A percentile compares a stretch with the other conserved stretches of the same genome.
These are phyloP conservation scores for Paramyrothecium roridum DNA, from an alignment of 2,329 filamentous ascomycete genomes.

Conservation along the genomic window DNA sequence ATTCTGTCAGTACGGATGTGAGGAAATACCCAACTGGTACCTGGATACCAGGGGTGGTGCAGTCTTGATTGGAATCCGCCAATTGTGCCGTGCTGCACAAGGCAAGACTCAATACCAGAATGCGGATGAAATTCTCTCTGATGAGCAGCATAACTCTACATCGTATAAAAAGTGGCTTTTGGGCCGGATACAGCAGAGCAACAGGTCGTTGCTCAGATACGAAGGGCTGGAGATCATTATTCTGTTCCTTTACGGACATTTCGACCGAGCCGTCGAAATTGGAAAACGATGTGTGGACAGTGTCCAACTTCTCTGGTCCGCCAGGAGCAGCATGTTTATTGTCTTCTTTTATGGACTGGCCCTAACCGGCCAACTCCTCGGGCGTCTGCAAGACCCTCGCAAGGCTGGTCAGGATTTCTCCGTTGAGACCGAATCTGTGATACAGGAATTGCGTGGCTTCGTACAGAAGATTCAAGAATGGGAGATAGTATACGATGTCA, in stretches of 20 bases:
- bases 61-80: constrained; percentile 62
- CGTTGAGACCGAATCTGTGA: constrained; percentile 41
- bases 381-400: constrained; percentile 45
- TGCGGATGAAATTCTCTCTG: constrained; percentile 58
- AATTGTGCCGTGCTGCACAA: constrained; percentile 67
- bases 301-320: constrained; percentile 53
- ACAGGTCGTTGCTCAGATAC: constrained; percentile 65
- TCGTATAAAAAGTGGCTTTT: constrained; percentile 58
- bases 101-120: constrained; percentile 62
- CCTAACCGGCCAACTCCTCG: constrained; percentile 48
- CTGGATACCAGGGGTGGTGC: constrained; percentile 69
- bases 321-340: constrained; percentile 53
- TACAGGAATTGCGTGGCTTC: constrained; percentile 51
- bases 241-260: constrained; percentile 62
- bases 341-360: constrained; percentile 60
- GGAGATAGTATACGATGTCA: constrained; percentile 62
- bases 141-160: constrained; percentile 60
- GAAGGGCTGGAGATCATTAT: constrained; percentile 63
- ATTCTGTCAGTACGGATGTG: constrained; percentile 68
- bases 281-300: constrained; percentile 47
- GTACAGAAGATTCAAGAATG: constrained; percentile 62
- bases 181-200: constrained; percentile 52
- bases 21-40: constrained; percentile 72
- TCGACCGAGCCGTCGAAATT: constrained; percentile 55
- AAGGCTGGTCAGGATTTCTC: constrained; percentile 38